phyloP scores from a whole-genome alignment of 331 rosid species.

The Ulmus americana region DNA sequence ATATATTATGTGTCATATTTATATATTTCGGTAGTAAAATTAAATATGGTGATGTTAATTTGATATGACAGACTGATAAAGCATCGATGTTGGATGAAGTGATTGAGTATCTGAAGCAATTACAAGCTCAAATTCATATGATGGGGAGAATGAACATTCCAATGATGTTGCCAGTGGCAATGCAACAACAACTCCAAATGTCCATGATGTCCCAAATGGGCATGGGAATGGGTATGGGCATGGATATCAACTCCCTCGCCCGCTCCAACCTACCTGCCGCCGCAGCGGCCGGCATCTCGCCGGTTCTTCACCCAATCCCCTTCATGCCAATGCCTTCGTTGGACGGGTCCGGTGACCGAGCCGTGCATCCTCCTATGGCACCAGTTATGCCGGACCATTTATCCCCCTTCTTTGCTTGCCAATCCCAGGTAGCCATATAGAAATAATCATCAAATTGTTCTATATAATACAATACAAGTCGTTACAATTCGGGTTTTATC shows the following conservation, averaged over 20 bases:
- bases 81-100: conserved; percentile 95
- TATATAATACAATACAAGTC: too few relatives aligned
- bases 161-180: conserved; percentile 61
- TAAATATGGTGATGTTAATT: background rate
- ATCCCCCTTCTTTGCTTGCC: conserved; percentile 56
- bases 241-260: conserved; percentile 40
- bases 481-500: background rate
- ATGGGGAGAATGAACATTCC: conserved; percentile 63
- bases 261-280: conserved; percentile 32
- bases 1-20: too few relatives aligned
- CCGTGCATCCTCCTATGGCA: conserved; percentile 39
- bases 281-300: conserved; percentile 42
- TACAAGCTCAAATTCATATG: conserved; percentile 83
- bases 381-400: conserved; percentile 45
- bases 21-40: too few relatives aligned
- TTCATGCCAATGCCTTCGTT: conserved; percentile 65
- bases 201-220: conserved; percentile 66
- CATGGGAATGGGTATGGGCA: conserved; percentile 32
- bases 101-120: conserved; percentile 68
- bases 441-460: too few relatives aligned
- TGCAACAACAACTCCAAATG: conserved; percentile 89
- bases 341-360: conserved; percentile 38
- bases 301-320: conserved; percentile 53
- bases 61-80: conserved; percentile 52
- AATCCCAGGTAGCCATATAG: conserved; percentile 48